A percentile compares a stretch with the other conserved stretches of the same genome.
phyloP scores from a whole-genome alignment of 768 basidiomycete genomes.

The Pleurotus djamor region DNA sequence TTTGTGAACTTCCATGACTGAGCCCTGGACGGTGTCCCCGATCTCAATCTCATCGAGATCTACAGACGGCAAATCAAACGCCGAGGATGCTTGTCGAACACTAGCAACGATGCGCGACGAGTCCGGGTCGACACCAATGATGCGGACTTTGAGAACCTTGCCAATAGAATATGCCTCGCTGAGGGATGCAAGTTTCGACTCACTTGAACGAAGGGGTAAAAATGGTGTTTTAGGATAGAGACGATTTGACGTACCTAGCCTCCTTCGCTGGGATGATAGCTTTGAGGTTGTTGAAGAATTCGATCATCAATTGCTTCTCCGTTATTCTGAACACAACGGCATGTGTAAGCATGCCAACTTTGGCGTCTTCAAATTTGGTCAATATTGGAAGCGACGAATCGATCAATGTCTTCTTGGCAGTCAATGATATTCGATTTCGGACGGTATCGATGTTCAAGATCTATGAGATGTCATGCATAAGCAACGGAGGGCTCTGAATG shows the following conservation, averaged over 20 bases:
- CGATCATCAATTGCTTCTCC: slow-evolving; percentile 79
- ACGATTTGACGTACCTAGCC: slow-evolving; percentile 55
- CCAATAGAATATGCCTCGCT: slow-evolving; percentile 71
- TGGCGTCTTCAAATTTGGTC: slow-evolving; percentile 60
- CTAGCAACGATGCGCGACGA: slow-evolving; percentile 76
- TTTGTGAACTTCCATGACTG: slow-evolving; percentile 79
- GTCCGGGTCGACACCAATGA: slow-evolving; percentile 61
- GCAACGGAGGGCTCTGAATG: slow-evolving; percentile 5
- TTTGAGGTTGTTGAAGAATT: slow-evolving; percentile 88
- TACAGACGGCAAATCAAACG: slow-evolving; percentile 41
- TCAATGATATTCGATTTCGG: slow-evolving; percentile 78
- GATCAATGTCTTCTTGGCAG: slow-evolving; percentile 88
- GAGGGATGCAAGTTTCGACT: slow-evolving; percentile 55
- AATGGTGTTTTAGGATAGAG: background rate
- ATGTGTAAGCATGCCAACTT: slow-evolving; percentile 70
- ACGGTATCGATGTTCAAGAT: slow-evolving; percentile 82
- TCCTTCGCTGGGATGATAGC: slow-evolving; percentile 81
- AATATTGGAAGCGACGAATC: slow-evolving; percentile 77
- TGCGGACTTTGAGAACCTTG: slow-evolving; percentile 81
- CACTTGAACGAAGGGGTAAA: slow-evolving; percentile 41
- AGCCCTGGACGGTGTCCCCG: slow-evolving; percentile 69
- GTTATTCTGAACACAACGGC: slow-evolving; percentile 83
- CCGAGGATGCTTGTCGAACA: slow-evolving; percentile 73
- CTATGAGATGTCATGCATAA: slow-evolving; percentile 28
- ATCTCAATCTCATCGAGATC: slow-evolving; percentile 78